Conservation (phyloP, 768 basidiomycete genomes). For the Fomitopsis serialis region DNA sequence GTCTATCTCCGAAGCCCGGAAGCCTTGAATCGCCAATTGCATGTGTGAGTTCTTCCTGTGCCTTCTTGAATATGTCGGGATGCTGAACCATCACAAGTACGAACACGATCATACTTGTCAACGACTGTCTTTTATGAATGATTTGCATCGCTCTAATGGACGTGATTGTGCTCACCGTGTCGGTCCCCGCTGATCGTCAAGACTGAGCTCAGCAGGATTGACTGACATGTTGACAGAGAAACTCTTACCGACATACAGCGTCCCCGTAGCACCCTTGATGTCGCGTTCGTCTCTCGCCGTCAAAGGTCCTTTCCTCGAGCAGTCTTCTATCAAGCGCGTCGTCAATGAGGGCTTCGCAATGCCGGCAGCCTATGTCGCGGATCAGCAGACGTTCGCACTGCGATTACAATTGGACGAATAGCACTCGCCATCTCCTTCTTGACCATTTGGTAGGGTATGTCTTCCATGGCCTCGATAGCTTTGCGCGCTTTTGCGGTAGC, state of each 20-base stretch:
- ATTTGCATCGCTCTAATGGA: neutral
- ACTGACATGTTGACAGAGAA: no score
- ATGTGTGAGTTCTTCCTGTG: slow-evolving; percentile 38
- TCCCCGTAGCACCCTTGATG: slow-evolving; percentile 17
- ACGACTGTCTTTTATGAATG: slow-evolving; percentile 25
- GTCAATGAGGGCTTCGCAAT: slow-evolving; percentile 14
- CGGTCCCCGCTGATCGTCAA: slow-evolving; percentile 17
- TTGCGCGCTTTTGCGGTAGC: neutral
- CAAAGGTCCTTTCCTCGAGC: slow-evolving; percentile 3
- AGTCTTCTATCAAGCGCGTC: slow-evolving; percentile 13
- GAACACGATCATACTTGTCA: slow-evolving; percentile 32
- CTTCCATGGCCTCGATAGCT: slow-evolving; percentile 7
- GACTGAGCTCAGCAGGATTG: no score
- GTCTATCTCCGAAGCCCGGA: slow-evolving; percentile 34
- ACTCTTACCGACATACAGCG: slow-evolving; percentile 18
- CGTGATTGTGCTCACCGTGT: slow-evolving; percentile 13
- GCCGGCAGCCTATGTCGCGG: slow-evolving; percentile 9
- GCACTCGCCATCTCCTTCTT: slow-evolving; percentile 10
- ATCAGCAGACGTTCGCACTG: neutral
- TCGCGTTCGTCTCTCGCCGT: slow-evolving; percentile 16
- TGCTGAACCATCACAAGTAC: slow-evolving; percentile 36
- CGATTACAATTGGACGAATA: no score
- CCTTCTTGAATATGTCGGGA: slow-evolving; percentile 33
- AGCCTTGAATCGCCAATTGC: slow-evolving; percentile 37
- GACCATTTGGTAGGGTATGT: slow-evolving; percentile 17